Conservation (phyloP, 768 basidiomycete species). For the Mycena haematopus region DNA sequence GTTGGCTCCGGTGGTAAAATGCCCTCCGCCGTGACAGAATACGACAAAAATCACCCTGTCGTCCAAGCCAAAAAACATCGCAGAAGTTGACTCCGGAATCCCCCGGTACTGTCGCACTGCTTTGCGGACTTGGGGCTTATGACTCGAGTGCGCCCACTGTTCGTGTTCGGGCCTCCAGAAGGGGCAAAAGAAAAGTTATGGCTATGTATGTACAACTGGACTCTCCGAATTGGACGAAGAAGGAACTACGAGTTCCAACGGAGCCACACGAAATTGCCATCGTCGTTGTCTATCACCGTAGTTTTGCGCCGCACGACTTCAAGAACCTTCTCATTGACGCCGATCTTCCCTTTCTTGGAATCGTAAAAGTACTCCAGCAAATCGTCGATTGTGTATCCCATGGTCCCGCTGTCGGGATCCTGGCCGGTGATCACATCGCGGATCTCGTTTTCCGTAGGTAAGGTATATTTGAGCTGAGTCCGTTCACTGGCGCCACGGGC, state of each 20-base stretch:
- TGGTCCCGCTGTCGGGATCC: conserved; percentile 65
- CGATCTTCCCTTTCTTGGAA: conserved; percentile 57
- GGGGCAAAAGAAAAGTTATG: conserved; percentile 8
- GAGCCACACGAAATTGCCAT: conserved; percentile 66
- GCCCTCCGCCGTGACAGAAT: too few species aligned
- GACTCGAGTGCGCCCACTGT: conserved; percentile 6
- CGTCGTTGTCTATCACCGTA: conserved; percentile 60
- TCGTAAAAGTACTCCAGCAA: conserved; percentile 62
- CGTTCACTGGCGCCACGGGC: conserved; percentile 16
- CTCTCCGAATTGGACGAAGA: neutral
- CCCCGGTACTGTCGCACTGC: conserved; percentile 9
- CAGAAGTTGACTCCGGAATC: neutral
- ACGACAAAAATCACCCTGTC: too few species aligned
- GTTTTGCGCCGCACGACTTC: conserved; percentile 80
- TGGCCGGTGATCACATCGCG: conserved; percentile 67
- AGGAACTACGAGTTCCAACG: conserved; percentile 55
- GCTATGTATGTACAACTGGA: conserved; percentile 1
- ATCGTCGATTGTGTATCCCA: conserved; percentile 67
- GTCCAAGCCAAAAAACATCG: too few species aligned
- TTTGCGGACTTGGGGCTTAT: conserved; percentile 8
- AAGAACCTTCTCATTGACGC: conserved; percentile 75
- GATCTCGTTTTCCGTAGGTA: conserved; percentile 85
- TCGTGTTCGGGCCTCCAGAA: neutral
- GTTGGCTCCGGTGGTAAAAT: too few species aligned
- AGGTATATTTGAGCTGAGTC: conserved; percentile 51